phyloP scores from a whole-genome alignment of 2,329 filamentous ascomycete species.

The Myriosclerotinia scirpicola region DNA sequence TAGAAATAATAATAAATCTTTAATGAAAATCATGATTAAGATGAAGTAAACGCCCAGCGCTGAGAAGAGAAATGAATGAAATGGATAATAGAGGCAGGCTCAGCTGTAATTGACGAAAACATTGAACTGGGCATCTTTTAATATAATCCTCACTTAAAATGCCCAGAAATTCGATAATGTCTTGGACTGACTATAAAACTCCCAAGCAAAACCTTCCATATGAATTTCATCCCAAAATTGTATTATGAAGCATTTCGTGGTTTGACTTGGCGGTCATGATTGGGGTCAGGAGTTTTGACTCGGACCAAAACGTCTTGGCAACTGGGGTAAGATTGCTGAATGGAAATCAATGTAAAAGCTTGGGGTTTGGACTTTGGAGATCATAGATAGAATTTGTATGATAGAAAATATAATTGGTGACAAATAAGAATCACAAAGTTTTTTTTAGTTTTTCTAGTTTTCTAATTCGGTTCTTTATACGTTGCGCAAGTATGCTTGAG shows the following conservation, averaged over 20 bases:
- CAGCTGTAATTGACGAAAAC: neutral
- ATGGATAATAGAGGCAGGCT: neutral
- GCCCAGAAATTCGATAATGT: neutral
- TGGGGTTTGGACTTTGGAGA: neutral
- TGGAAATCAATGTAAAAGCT: neutral
- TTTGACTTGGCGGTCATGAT: constrained; percentile 23
- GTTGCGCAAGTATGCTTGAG: neutral
- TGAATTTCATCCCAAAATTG: constrained; percentile 15
- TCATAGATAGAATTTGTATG: neutral
- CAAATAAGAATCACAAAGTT: too few species aligned
- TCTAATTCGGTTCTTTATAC: too few species aligned
- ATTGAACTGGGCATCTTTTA: constrained; percentile 9
- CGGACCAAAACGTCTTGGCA: constrained; percentile 22
- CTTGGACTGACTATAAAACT: constrained; percentile 14
- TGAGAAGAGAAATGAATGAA: constrained; percentile 13
- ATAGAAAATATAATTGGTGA: neutral
- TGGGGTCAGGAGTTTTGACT: constrained; percentile 12
- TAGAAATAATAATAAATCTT: constrained; percentile 2
- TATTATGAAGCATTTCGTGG: constrained; percentile 16
- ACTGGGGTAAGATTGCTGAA: neutral
- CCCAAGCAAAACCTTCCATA: constrained; percentile 3
- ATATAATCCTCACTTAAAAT: neutral
- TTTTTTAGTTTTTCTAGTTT: too few species aligned
- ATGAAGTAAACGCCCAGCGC: constrained; percentile 19
- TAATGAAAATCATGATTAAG: constrained; percentile 21